Evolutionary conservation across 78 protist genomes (phyloP), one percentile per base, ranked within the genome.

Genomic region (Guillardia theta): DNA sequence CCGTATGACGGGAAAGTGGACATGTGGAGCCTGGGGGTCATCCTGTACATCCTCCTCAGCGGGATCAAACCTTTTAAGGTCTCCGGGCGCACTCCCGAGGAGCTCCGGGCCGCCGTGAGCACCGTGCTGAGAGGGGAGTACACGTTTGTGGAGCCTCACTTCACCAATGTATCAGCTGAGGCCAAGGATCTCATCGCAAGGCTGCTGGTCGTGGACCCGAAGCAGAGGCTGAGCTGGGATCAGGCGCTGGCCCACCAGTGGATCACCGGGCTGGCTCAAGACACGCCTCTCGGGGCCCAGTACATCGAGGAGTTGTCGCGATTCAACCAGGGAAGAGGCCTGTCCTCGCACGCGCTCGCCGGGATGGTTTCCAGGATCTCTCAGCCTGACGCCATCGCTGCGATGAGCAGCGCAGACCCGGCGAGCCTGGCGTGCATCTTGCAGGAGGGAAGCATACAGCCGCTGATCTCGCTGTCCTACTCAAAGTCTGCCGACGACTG

Each of bases 81-180:
- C 70, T 6, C 6, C 6, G 39, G 39, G 30, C 70, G 58, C 58
- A 50, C 10, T 15, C 30, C 30, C 58, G 58, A 21, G 21, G 77
- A 98, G 22, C 96, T 97, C 47, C 94, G 96, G 58, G 62, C 48
- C 8, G 96, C 97, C 19, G 96, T 97, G 36, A 93, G 83, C 64
- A 88, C 94, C 36, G 94, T 96, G 39, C 48, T 97, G 50, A 4
- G 33, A 15, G 39, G 33, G 43, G 10, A 19, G 21, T 22, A 0
- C 39, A 45, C 48, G 10, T 30, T 44, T 46, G 47, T 48, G 1
- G 93, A 37, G 83, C 33, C 36, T 36, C 83, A 22, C 83, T 70
- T 70, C 41, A 24, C 45, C 10, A 43, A 4, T 1, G 90, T 78
- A 36, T 24, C 41, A 6, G 90, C 18, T 10, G 90, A 43, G 15